Evolutionary conservation across 306 rosid species (phyloP), one percentile per base, ranked within the genome.

Genomic region (Adenanthera pavonina): DNA sequence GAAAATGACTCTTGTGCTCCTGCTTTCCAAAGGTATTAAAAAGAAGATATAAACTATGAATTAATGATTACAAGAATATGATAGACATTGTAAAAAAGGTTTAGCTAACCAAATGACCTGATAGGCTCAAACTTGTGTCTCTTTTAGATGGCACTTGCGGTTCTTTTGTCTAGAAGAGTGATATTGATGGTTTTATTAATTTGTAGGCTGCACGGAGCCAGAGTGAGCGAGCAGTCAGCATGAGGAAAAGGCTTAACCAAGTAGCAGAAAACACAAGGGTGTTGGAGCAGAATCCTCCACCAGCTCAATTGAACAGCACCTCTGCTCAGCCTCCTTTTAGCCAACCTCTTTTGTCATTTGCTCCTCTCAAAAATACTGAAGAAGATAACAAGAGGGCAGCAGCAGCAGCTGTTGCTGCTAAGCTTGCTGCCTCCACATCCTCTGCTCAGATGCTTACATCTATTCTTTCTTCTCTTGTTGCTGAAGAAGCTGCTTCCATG

Each of bases 401-500:
- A 0, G 94, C 94, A 1, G 94, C 94, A 4, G 94, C 94, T 6
- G 90, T 91, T 74, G 94, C 90, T 80, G 94, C 94, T 46, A 91
- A 89, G 80, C 87, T 91, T 74, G 91, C 94, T 40, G 94, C 94
- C n/a, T 91, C 94, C 12, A 47, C 92, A 8, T 91, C 94, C 16
- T 91, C 94, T 13, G 94, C 94, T 19, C 94, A 87, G 79, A 91
- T 91, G 94, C 87, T 91, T 61, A 89, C 92, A 17, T 91, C 94
- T 68, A 89, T 91, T 64, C 92, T 91, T 54, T 91, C 94, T 10
- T 91, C 94, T 8, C 92, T 91, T 76, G 94, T 85, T 47, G 92
- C 94, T 54, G 94, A 91, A 85, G 94, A 91, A 82, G 92, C 91
- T 80, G 92, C 94, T 78, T 89, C 90, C 54, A 82, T 84, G 87